A percentile compares a stretch with the other conserved stretches of the same genome.
Conservation (phyloP, 306 rosid genomes). For the Quercus berberidifolia region DNA sequence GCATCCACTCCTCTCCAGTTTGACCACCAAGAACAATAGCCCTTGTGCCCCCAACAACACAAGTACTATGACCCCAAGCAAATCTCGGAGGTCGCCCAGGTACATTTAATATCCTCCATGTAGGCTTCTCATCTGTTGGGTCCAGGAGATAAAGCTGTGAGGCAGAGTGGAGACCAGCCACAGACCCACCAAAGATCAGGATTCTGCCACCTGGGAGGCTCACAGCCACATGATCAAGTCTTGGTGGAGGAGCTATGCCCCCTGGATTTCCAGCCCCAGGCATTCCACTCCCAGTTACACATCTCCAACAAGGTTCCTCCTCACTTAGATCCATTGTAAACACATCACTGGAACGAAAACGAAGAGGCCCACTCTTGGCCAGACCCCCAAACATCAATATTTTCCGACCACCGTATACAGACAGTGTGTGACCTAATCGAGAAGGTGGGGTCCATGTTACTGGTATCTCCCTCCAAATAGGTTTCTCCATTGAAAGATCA, state of each 20-base stretch:
- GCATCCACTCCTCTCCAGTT: conserved; percentile 99
- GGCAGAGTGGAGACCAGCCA: conserved; percentile 99
- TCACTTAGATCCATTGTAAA: conserved; percentile 95
- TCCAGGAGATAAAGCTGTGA: conserved; percentile 95
- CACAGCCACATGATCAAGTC: conserved; percentile 98
- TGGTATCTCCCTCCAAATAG: conserved; percentile 96
- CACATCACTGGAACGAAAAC: conserved; percentile 95
- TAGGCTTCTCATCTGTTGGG: conserved; percentile 95
- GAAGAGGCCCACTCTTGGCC: conserved; percentile 97
- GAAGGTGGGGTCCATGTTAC: conserved; percentile 98
- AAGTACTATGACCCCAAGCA: conserved; percentile 99
- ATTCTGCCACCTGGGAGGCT: conserved; percentile 98
- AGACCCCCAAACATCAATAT: conserved; percentile 99
- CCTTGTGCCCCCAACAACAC: conserved; percentile 98
- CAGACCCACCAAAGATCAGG: conserved; percentile 96
- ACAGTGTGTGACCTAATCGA: conserved; percentile 88
- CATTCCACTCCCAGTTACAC: conserved; percentile 94
- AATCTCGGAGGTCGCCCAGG: conserved; percentile 95
- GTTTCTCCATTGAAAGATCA: conserved; percentile 97
- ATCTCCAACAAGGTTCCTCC: conserved; percentile 98
- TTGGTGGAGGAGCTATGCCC: conserved; percentile 97
- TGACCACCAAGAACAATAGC: conserved; percentile 98
- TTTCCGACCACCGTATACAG: conserved; percentile 97
- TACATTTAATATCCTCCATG: conserved; percentile 94
- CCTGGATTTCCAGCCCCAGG: conserved; percentile 99